Base-by-base conservation (phyloP, 306 rosid species). In the Alnus glutinosa region DNA sequence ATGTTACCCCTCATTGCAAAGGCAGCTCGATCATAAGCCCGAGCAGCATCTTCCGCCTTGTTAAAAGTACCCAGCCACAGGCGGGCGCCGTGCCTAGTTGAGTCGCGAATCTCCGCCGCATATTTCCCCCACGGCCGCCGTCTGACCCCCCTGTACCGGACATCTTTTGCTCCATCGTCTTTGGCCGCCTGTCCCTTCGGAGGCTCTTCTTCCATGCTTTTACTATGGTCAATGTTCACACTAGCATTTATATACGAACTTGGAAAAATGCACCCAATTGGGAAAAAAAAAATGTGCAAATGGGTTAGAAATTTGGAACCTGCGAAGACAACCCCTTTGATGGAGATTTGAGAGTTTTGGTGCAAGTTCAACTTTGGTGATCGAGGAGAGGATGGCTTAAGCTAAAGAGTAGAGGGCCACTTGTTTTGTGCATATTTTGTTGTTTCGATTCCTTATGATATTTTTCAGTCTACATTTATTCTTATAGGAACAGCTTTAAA, bases 21-120 rank as follows among this genome's bases (percentile, higher is more conserved):
- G 39, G 94, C 97, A 23, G 90, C 96, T 30, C 80, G 80, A 73
- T 90, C 96, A 52, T 91, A 89, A 61, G 97, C 94, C 74, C 96
- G 83, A 4, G 94, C 94, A 8, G 92, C 95, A 63, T 89, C 95
- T 71, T 87, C 83, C 0, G 85, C 92, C 0, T 90, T 89, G 78
- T 72, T 76, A 51, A 87, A 92, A 7, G 97, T 92, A 1, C 97
- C 97, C 6, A 90, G 93, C 95, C 97, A 92, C 64, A 92, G 32
- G 15, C 97, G 73, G 15, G 83, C 86, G 0, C 90, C 92, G 3
- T 85, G 84, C 51, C 80, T 15, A 0, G 73, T 70, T 14, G 79
- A 83, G 73, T 86, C 89, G 0, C 87, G 83, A n/a, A 80, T 86
- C 74, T 86, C 89, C 4, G 87, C 85, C 3, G 87, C 89, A 1